Evolutionary conservation across 345 rosid species (phyloP).

Genomic region (Eucalyptus fibrosa): DNA sequence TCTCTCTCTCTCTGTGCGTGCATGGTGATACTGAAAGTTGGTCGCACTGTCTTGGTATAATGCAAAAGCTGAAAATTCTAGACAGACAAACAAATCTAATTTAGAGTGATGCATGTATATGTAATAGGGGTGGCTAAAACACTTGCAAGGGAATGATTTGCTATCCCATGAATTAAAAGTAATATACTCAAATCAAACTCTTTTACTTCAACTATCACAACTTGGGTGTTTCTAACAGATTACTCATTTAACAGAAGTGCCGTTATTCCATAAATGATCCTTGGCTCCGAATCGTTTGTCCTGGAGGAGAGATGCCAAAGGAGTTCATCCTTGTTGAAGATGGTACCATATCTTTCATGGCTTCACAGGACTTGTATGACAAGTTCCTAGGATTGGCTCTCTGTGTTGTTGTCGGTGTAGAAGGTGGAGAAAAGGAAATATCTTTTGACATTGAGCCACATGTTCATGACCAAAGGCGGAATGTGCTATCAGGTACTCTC

Average conservation of each 20-base stretch:
- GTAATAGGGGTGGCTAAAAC: background rate
- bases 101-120: background rate
- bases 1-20: background rate
- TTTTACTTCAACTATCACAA: background rate
- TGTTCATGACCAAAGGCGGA: accelerated
- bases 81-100: background rate
- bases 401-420: background rate
- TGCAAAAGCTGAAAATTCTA: background rate
- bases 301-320: background rate
- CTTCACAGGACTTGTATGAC: accelerated
- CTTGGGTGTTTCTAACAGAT: background rate
- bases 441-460: background rate
- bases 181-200: background rate
- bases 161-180: no score
- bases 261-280: accelerated
- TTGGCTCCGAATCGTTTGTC: accelerated
- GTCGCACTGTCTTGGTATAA: background rate
- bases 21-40: background rate
- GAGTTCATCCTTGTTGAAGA: accelerated
- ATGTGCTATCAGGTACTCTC: background rate
- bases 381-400: accelerated
- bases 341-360: background rate
- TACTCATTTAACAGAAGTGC: background rate
- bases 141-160: background rate
- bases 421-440: background rate